Evolutionary conservation across 768 basidiomycete species (phyloP).

Genomic region (Grammothele lineata): DNA sequence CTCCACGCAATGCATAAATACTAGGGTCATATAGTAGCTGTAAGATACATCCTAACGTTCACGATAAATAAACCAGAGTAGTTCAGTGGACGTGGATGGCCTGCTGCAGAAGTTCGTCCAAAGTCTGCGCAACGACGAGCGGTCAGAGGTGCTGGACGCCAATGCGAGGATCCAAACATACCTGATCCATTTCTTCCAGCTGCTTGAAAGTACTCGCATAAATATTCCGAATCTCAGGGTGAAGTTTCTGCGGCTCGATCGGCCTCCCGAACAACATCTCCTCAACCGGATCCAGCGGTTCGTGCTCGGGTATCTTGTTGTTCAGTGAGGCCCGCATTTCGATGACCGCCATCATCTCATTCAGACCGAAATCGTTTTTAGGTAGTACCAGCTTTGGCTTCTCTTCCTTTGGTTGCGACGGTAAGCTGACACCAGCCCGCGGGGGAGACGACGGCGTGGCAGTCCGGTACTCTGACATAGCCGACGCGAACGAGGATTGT

Average conservation of each 20-base stretch:
- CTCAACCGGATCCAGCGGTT: constrained; percentile 58
- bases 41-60: too few relatives aligned
- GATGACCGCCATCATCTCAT: constrained; percentile 85
- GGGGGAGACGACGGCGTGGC: constrained; percentile 17
- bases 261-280: constrained; percentile 68
- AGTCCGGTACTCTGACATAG: constrained; percentile 57
- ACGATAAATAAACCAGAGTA: too few relatives aligned
- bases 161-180: constrained; percentile 23
- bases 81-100: constrained; percentile 13
- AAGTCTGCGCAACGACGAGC: constrained; percentile 12
- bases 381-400: constrained; percentile 43
- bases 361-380: constrained; percentile 84
- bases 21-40: too few relatives aligned
- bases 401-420: neutral
- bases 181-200: constrained; percentile 79
- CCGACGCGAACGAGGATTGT: constrained; percentile 71
- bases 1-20: too few relatives aligned
- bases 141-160: neutral
- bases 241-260: constrained; percentile 57
- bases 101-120: constrained; percentile 26
- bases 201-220: constrained; percentile 68
- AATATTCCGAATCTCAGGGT: constrained; percentile 68
- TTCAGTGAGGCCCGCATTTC: constrained; percentile 50
- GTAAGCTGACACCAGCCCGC: neutral
- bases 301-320: constrained; percentile 26